phyloP scores from a whole-genome alignment of 2,329 filamentous ascomycete species.

The Cadophora gregata region DNA sequence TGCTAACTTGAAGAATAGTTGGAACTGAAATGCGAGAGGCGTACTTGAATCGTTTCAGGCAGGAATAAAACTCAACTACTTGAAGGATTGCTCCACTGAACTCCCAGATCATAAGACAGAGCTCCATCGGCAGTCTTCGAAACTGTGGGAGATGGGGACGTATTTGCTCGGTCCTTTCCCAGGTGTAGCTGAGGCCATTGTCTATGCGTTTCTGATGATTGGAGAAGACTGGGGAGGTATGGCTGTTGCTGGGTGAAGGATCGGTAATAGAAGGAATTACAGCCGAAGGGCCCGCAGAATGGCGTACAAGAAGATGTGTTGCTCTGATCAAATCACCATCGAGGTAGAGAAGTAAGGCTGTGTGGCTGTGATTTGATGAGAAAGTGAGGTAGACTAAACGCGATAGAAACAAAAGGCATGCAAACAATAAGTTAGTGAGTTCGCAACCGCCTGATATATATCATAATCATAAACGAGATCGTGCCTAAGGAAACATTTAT shows the following conservation, averaged over 20 bases:
- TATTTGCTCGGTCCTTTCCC: not conserved
- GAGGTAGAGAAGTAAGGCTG: not conserved
- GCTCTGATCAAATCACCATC: not conserved
- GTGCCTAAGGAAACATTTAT: too few species aligned
- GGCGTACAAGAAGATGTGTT: not conserved
- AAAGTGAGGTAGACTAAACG: not conserved
- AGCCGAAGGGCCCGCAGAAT: not conserved
- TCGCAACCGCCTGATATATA: too few species aligned
- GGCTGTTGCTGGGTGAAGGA: not conserved
- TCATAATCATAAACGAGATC: too few species aligned
- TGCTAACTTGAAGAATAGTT: not conserved
- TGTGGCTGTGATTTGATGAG: too few species aligned
- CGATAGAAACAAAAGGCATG: too few species aligned
- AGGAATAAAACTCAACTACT: not conserved
- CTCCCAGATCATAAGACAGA: not conserved
- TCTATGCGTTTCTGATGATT: not conserved
- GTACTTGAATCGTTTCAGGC: not conserved
- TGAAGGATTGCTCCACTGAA: not conserved
- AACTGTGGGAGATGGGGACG: not conserved
- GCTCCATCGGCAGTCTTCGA: not conserved
- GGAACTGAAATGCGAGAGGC: not conserved
- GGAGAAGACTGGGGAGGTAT: not conserved
- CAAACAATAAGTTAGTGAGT: too few species aligned
- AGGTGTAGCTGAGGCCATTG: not conserved
- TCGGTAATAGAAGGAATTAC: not conserved